Evolutionary conservation across 2,329 filamentous ascomycete genomes (phyloP).

Genomic region (Curvularia eragrostidis): DNA sequence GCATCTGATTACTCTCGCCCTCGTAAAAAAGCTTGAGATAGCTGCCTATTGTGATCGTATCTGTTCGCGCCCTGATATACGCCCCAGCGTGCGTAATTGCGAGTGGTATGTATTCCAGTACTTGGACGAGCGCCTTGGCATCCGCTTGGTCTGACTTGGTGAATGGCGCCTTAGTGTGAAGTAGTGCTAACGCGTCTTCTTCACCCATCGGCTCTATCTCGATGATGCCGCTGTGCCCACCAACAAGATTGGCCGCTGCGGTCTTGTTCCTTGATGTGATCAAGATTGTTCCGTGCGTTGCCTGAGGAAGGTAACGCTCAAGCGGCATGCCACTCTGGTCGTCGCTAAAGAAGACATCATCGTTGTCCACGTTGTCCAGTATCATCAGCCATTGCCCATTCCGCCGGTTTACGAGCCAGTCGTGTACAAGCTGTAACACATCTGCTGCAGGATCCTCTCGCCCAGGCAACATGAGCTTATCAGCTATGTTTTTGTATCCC

Average conservation of each 20-base stretch:
- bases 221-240: neutral
- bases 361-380: conserved; percentile 27
- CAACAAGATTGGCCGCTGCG: conserved; percentile 25
- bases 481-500: conserved; percentile 21
- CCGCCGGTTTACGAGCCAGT: conserved; percentile 18
- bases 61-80: neutral
- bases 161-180: neutral
- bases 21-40: neutral
- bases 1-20: neutral
- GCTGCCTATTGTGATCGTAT: neutral
- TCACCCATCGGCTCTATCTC: neutral
- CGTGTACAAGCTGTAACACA: conserved; percentile 20
- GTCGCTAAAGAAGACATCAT: conserved; percentile 11
- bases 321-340: neutral
- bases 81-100: neutral
- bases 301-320: conserved; percentile 20
- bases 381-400: conserved; percentile 27
- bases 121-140: neutral
- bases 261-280: conserved; percentile 25
- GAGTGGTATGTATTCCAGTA: neutral
- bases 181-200: neutral
- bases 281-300: conserved; percentile 19
- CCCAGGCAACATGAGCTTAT: conserved; percentile 16
- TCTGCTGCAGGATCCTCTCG: conserved; percentile 18
- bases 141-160: neutral